These are phyloP conservation scores for Rhodotorula sp. DNA, from an alignment of 1,284 basidiomycete species.

Conservation along the genomic window DNA sequence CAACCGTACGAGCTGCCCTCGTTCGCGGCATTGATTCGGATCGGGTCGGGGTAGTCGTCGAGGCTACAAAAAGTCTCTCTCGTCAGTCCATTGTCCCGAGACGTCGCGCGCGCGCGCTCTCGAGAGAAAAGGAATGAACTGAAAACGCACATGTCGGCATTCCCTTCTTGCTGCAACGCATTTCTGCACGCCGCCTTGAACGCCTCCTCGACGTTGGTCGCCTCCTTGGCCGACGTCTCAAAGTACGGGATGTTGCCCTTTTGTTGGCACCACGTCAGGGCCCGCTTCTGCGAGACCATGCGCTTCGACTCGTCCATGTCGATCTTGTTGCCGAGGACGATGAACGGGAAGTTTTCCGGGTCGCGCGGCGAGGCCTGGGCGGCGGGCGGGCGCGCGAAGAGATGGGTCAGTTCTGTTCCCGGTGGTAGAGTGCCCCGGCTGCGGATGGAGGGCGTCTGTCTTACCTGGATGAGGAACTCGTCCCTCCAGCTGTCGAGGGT, in stretches of 20 bases:
- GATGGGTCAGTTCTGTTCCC: not conserved
- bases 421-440: not conserved
- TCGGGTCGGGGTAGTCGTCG: slow-evolving; percentile 98
- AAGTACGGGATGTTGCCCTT: slow-evolving; percentile 99
- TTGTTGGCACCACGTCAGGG: slow-evolving; percentile 99
- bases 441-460: slow-evolving; percentile 19
- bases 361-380: slow-evolving; percentile 88
- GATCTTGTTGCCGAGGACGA: slow-evolving; percentile 99
- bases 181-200: slow-evolving; percentile 99
- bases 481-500: slow-evolving; percentile 96
- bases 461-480: slow-evolving; percentile 82
- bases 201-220: slow-evolving; percentile 99
- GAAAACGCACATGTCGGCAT: slow-evolving; percentile 74
- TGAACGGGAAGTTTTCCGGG: slow-evolving; percentile 98
- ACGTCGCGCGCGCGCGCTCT: not conserved
- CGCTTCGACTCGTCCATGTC: slow-evolving; percentile 99
- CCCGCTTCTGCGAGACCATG: slow-evolving; percentile 98
- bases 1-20: slow-evolving; percentile 36
- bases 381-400: no score
- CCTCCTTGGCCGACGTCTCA: slow-evolving; percentile 99
- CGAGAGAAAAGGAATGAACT: not conserved
- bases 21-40: slow-evolving; percentile 64
- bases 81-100: no score
- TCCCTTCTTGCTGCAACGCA: slow-evolving; percentile 92
- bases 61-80: slow-evolving; percentile 59